Evolutionary conservation across 2,329 filamentous ascomycete species (phyloP).

Genomic region (Phyllosticta citrichinensis): DNA sequence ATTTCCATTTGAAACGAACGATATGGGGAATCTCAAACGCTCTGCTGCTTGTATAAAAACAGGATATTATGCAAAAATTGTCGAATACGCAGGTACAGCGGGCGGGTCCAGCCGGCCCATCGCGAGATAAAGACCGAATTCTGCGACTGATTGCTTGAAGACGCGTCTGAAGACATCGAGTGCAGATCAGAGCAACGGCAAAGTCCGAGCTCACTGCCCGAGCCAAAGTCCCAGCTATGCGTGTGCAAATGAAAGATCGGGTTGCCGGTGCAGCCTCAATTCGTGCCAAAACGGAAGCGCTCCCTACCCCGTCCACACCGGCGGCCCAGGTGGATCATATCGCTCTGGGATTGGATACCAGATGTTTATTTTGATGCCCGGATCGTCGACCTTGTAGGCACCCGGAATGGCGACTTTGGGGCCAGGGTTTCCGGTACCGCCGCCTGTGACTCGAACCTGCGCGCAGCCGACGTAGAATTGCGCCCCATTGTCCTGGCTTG

Average conservation of each 20-base stretch:
- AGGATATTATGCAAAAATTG: neutral
- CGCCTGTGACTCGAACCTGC: conserved; percentile 16
- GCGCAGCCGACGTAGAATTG: conserved; percentile 15
- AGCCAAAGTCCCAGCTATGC: neutral
- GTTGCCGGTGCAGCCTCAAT: neutral
- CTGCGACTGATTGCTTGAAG: neutral
- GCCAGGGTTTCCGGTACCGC: conserved; percentile 13
- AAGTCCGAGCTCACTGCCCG: neutral
- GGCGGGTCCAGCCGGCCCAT: neutral
- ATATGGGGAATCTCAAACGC: neutral
- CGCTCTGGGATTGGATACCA: neutral
- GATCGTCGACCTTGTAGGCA: conserved; percentile 14
- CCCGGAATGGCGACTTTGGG: conserved; percentile 17
- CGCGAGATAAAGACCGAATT: neutral
- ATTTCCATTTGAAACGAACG: neutral
- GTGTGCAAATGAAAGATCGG: neutral
- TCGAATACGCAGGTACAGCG: neutral
- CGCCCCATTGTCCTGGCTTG: neutral
- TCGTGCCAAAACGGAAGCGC: neutral
- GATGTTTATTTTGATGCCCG: conserved; percentile 6
- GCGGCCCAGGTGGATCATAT: neutral
- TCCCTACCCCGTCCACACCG: neutral
- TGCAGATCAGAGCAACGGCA: neutral
- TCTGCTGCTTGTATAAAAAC: neutral
- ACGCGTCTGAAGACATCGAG: neutral